A percentile compares a stretch with the other conserved stretches of the same genome.
Evolutionary conservation across 1,284 basidiomycete species (phyloP).

Genomic region (Polyporus tsugae): DNA sequence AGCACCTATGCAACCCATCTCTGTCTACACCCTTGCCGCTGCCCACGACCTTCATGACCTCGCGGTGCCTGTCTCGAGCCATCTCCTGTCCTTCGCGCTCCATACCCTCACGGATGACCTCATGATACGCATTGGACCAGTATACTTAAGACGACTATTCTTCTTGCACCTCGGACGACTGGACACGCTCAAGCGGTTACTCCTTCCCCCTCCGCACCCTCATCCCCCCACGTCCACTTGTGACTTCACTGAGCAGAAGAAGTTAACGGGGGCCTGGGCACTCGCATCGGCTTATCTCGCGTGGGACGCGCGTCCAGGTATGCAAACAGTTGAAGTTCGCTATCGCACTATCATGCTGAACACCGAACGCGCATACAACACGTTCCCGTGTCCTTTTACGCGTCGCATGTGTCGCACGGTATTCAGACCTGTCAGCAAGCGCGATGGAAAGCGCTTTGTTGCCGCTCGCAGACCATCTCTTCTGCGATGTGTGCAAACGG

Average conservation of each 20-base stretch:
- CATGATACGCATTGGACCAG: constrained; percentile 45
- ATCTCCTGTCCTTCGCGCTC: constrained; percentile 46
- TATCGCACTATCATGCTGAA: constrained; percentile 5
- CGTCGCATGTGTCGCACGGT: neutral
- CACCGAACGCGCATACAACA: neutral
- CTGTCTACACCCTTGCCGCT: constrained; percentile 47
- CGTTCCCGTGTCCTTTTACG: neutral
- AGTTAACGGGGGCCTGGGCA: constrained; percentile 50
- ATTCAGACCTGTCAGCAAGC: constrained; percentile 45
- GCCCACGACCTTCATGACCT: constrained; percentile 45
- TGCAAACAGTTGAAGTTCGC: constrained; percentile 18
- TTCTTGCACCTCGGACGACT: constrained; percentile 52
- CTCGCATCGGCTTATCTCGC: constrained; percentile 49
- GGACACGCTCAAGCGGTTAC: constrained; percentile 48
- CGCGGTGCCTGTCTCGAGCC: constrained; percentile 46
- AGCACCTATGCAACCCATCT: constrained; percentile 46
- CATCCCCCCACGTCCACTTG: constrained; percentile 47
- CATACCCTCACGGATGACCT: constrained; percentile 44
- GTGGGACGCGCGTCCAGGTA: constrained; percentile 50
- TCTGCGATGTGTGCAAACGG: constrained; percentile 61
- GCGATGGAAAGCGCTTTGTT: constrained; percentile 46
- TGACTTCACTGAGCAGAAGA: constrained; percentile 50
- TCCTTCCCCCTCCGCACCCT: constrained; percentile 47
- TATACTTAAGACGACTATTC: constrained; percentile 49
- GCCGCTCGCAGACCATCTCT: constrained; percentile 44